Evolutionary conservation across 345 rosid species (phyloP).

Genomic region (Boechera divaricarpa): DNA sequence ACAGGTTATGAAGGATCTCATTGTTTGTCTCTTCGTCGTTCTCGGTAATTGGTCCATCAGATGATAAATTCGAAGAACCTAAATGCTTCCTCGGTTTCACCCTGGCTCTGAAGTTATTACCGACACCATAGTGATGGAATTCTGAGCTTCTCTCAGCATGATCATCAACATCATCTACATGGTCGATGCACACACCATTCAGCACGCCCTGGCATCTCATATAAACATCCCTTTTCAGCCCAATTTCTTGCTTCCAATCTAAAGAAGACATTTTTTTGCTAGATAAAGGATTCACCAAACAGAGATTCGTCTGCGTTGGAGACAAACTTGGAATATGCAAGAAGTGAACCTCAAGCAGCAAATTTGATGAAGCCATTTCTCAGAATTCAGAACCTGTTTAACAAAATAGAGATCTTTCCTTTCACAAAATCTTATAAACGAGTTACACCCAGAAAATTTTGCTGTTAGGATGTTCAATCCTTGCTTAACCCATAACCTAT

Average conservation of each 20-base stretch:
- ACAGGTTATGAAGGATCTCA: constrained; percentile 60
- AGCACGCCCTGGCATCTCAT: constrained; percentile 47
- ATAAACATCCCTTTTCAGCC: constrained; percentile 34
- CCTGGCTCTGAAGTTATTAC: constrained; percentile 42
- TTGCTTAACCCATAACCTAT: neutral
- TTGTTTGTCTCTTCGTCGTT: constrained; percentile 72
- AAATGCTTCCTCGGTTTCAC: constrained; percentile 36
- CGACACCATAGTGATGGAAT: constrained; percentile 29
- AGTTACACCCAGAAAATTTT: constrained; percentile 2
- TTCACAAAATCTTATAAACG: neutral
- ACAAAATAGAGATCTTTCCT: constrained; percentile 15
- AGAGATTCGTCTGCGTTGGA: constrained; percentile 37
- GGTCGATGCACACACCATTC: constrained; percentile 49
- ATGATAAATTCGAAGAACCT: constrained; percentile 29
- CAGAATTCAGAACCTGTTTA: constrained; percentile 1
- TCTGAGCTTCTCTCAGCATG: constrained; percentile 51
- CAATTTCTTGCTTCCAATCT: constrained; percentile 41
- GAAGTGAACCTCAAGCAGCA: constrained; percentile 45
- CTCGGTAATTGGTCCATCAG: constrained; percentile 57
- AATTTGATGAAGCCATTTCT: constrained; percentile 59
- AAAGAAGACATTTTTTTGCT: constrained; percentile 28
- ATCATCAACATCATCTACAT: constrained; percentile 45
- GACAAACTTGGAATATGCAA: constrained; percentile 39
- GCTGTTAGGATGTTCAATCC: neutral
- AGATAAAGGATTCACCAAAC: constrained; percentile 36